Evolutionary conservation across 495 filamentous ascomycete species (phyloP).

Genomic region (Aspergillus olivimuriae): DNA sequence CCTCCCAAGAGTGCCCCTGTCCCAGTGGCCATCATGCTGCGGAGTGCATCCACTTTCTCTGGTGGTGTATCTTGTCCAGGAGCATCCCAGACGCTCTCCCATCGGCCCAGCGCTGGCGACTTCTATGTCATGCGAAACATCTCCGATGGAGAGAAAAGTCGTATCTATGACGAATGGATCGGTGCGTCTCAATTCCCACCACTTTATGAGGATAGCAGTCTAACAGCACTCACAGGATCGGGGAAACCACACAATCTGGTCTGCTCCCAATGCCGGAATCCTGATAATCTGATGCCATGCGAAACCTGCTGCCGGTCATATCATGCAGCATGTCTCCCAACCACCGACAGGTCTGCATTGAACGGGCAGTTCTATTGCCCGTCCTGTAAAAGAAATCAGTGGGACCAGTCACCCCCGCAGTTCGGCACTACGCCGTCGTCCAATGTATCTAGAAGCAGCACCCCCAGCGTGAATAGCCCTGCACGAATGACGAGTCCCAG

Average conservation of each 20-base stretch:
- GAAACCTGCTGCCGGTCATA: conserved; percentile 31
- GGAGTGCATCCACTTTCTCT: too few species aligned
- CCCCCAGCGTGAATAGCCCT: conserved; percentile 4
- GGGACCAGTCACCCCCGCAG: conserved; percentile 20
- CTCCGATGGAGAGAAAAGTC: conserved; percentile 14
- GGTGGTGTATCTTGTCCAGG: too few species aligned
- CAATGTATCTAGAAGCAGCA: conserved; percentile 9
- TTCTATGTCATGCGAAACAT: conserved; percentile 1
- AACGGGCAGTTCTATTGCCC: conserved; percentile 18
- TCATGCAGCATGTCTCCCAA: conserved; percentile 22
- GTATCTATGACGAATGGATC: conserved; percentile 29
- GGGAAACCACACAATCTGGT: conserved; percentile 29
- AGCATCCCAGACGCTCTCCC: too few species aligned
- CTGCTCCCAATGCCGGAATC: conserved; percentile 24
- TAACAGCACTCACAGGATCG: conserved; percentile 9
- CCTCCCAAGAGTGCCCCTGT: too few species aligned
- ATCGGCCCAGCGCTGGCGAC: not conserved
- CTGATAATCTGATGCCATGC: conserved; percentile 23
- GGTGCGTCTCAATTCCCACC: conserved; percentile 6
- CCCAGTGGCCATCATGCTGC: too few species aligned
- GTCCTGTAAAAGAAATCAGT: conserved; percentile 18
- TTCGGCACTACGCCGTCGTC: conserved; percentile 7
- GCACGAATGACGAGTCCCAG: conserved; percentile 3
- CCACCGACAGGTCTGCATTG: not conserved
- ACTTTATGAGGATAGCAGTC: not conserved